Percentiles rank a stretch among this genome's conserved stretches.
These are phyloP conservation scores for Fusarium oligoseptatum DNA, from an alignment of 2,329 filamentous ascomycete genomes.

Conservation along the genomic window DNA sequence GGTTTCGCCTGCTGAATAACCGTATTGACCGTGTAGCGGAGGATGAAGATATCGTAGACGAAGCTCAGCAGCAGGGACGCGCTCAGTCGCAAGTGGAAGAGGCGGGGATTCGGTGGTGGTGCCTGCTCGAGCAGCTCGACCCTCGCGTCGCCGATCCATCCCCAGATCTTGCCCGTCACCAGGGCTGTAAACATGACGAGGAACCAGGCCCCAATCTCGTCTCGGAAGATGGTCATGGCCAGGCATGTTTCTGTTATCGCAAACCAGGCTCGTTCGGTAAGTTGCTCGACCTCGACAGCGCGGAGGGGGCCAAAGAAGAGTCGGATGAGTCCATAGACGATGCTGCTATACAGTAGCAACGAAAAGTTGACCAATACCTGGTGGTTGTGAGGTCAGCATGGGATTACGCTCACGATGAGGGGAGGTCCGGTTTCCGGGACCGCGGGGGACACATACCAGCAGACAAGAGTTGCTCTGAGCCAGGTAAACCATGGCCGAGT, in stretches of 20 bases:
- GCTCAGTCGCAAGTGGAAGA: slow-evolving; percentile 88
- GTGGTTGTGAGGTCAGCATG: slow-evolving; percentile 19
- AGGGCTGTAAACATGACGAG: slow-evolving; percentile 95
- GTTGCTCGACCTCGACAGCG: slow-evolving; percentile 94
- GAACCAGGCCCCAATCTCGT: slow-evolving; percentile 95
- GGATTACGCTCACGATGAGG: background rate
- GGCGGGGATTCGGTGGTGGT: slow-evolving; percentile 85
- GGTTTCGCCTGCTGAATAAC: slow-evolving; percentile 91
- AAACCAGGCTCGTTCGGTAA: slow-evolving; percentile 98
- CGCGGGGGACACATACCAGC: slow-evolving; percentile 71
- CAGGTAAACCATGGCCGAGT: slow-evolving; percentile 96
- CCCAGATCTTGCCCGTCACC: slow-evolving; percentile 96
- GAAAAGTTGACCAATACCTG: slow-evolving; percentile 93
- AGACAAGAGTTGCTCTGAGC: slow-evolving; percentile 96
- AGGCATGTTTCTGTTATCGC: slow-evolving; percentile 96
- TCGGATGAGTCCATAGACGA: slow-evolving; percentile 89
- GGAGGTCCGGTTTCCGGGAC: slow-evolving; percentile 1
- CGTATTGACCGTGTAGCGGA: slow-evolving; percentile 83
- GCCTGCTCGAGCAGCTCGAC: slow-evolving; percentile 97
- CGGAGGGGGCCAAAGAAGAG: slow-evolving; percentile 91
- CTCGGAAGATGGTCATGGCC: slow-evolving; percentile 98
- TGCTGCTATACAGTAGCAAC: slow-evolving; percentile 81
- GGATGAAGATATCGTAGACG: slow-evolving; percentile 82
- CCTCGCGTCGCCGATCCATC: slow-evolving; percentile 96
- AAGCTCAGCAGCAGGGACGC: slow-evolving; percentile 84